Evolutionary conservation across 495 filamentous ascomycete species (phyloP).

Genomic region (Evernia prunastri): DNA sequence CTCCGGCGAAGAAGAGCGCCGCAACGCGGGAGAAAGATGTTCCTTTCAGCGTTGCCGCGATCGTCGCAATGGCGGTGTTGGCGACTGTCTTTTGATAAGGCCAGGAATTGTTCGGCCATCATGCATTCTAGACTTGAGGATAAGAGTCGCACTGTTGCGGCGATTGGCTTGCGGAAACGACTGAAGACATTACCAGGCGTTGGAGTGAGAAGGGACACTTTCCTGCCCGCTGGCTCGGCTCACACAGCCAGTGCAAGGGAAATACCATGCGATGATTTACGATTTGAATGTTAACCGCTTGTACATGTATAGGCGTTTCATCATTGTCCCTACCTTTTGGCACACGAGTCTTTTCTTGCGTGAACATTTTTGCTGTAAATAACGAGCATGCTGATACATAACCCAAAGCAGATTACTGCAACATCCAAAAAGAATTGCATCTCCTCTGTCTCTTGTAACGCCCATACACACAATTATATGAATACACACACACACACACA

Average conservation of each 20-base stretch:
- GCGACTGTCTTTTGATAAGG: not conserved
- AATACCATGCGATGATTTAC: not conserved
- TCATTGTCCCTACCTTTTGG: not conserved
- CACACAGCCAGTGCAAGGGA: not conserved
- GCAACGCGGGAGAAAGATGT: slow-evolving; percentile 19
- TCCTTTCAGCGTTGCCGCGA: slow-evolving; percentile 25
- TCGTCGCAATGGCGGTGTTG: slow-evolving; percentile 25
- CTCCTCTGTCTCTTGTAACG: no score
- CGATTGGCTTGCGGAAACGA: not conserved
- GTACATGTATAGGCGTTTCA: not conserved
- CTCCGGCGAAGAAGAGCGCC: slow-evolving; percentile 19
- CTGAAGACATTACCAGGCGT: not conserved
- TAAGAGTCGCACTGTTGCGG: not conserved
- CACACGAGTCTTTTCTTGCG: no score
- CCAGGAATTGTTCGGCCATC: not conserved
- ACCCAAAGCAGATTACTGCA: no score
- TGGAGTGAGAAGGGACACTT: not conserved
- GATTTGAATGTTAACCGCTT: not conserved
- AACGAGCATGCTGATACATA: no score
- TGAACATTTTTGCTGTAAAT: no score
- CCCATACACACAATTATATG: no score
- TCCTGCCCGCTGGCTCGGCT: not conserved
- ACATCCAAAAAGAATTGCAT: no score
- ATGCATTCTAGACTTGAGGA: not conserved
- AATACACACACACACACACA: no score